A percentile compares a stretch with the other conserved stretches of the same genome.
Conservation (phyloP, 495 filamentous ascomycete genomes). For the Tuber microsphaerosporum region DNA sequence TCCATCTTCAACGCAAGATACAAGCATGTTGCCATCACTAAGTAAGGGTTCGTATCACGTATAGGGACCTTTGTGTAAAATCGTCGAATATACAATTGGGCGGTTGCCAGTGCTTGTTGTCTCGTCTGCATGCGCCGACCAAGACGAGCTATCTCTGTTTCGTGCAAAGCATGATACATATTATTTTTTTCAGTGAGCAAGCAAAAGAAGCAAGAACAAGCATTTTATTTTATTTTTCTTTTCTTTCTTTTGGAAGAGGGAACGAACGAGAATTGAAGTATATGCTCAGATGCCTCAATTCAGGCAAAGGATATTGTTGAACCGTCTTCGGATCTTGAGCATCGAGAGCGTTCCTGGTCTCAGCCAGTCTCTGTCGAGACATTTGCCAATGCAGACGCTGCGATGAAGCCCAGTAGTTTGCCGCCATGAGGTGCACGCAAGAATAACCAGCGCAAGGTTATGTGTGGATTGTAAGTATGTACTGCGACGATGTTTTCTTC, state of each 20-base stretch:
- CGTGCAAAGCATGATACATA: slow-evolving; percentile 25
- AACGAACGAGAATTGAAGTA: slow-evolving; percentile 81
- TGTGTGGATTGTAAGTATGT: background rate
- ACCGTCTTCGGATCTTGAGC: slow-evolving; percentile 63
- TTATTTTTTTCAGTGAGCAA: slow-evolving; percentile 21
- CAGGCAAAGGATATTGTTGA: slow-evolving; percentile 72
- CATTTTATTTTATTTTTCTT: slow-evolving; percentile 3
- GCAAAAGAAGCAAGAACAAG: slow-evolving; percentile 19
- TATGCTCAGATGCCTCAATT: slow-evolving; percentile 74
- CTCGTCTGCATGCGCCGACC: slow-evolving; percentile 68
- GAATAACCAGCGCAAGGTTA: slow-evolving; percentile 1
- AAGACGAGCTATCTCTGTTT: slow-evolving; percentile 69
- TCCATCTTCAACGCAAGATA: slow-evolving; percentile 99
- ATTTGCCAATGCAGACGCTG: slow-evolving; percentile 88
- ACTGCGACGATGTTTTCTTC: background rate
- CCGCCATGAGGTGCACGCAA: slow-evolving; percentile 59
- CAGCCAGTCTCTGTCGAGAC: slow-evolving; percentile 65
- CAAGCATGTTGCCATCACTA: slow-evolving; percentile 80
- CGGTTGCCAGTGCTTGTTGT: slow-evolving; percentile 90
- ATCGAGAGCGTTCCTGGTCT: slow-evolving; percentile 64
- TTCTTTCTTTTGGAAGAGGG: slow-evolving; percentile 2
- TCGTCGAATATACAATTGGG: slow-evolving; percentile 86
- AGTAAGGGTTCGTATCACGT: slow-evolving; percentile 85
- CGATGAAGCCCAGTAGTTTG: slow-evolving; percentile 94
- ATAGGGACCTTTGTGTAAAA: slow-evolving; percentile 91